Percentiles rank a stretch among this genome's conserved stretches.
phyloP scores from a whole-genome alignment of 2,329 filamentous ascomycete genomes.

The Penicillium sp. region DNA sequence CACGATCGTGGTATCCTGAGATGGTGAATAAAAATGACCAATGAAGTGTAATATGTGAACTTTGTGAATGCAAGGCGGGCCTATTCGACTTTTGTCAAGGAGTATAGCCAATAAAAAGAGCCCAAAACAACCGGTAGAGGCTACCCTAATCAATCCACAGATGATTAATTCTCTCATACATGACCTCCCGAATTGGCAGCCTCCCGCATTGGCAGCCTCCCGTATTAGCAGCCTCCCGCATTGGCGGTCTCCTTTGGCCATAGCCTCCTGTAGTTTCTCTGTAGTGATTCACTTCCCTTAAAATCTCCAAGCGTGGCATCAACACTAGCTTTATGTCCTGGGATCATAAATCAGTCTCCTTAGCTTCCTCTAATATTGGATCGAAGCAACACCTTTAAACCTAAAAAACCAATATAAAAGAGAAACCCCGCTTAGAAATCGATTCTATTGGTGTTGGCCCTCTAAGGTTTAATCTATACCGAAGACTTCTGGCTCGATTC shows the following conservation, averaged over 20 bases:
- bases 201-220: neutral
- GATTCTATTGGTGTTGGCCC: neutral
- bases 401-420: neutral
- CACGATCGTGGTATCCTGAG: neutral
- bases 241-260: neutral
- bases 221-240: neutral
- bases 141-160: neutral
- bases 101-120: neutral
- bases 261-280: neutral
- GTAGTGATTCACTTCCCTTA: neutral
- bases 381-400: neutral
- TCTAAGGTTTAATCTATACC: constrained; percentile 6
- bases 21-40: neutral
- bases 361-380: neutral
- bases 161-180: too few relatives aligned
- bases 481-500: constrained; percentile 32
- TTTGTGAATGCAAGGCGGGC: too few relatives aligned
- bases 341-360: neutral
- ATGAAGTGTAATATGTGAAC: neutral
- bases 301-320: neutral
- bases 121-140: neutral
- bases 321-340: neutral
- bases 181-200: neutral
- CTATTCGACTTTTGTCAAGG: too few relatives aligned
- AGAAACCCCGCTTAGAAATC: neutral